A percentile compares a stretch with the other conserved stretches of the same genome.
Evolutionary conservation across 768 basidiomycete species (phyloP).

Genomic region (Tricholoma terreum): DNA sequence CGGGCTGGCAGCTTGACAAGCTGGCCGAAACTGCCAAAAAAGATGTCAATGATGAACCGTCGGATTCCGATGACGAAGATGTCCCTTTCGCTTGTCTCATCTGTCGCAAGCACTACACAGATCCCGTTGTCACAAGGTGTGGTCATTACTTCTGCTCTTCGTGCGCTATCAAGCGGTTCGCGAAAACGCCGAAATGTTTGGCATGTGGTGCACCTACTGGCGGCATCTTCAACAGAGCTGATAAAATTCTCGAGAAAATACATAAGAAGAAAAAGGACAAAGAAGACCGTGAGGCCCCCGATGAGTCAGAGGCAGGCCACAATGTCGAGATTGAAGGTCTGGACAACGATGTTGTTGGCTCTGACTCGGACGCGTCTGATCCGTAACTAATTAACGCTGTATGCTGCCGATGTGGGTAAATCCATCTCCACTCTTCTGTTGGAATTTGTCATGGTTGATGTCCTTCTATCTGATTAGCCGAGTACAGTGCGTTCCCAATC

Average conservation of each 20-base stretch:
- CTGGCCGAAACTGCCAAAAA: slow-evolving; percentile 74
- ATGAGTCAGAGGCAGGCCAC: slow-evolving; percentile 33
- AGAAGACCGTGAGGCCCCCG: slow-evolving; percentile 48
- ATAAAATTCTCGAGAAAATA: slow-evolving; percentile 87
- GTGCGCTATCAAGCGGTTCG: slow-evolving; percentile 93
- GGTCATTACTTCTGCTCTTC: slow-evolving; percentile 95
- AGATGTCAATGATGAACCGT: slow-evolving; percentile 58
- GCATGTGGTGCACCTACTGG: slow-evolving; percentile 92
- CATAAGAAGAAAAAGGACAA: slow-evolving; percentile 67
- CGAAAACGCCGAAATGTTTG: slow-evolving; percentile 92
- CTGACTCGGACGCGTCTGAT: slow-evolving; percentile 34
- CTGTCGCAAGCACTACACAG: slow-evolving; percentile 91
- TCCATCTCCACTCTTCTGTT: background rate
- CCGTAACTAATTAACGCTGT: slow-evolving; percentile 5
- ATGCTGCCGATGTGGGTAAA: background rate
- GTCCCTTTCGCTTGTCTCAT: slow-evolving; percentile 98
- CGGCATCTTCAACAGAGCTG: slow-evolving; percentile 95
- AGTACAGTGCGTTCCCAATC: background rate
- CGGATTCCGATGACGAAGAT: slow-evolving; percentile 78
- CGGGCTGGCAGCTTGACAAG: slow-evolving; percentile 98
- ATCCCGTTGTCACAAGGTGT: slow-evolving; percentile 94
- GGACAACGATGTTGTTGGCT: slow-evolving; percentile 6
- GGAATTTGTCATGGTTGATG: background rate
- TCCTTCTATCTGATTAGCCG: background rate
- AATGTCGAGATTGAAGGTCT: slow-evolving; percentile 64